Percentiles rank a stretch among this genome's conserved stretches.
Evolutionary conservation across 1,284 basidiomycete genomes (phyloP).

Genomic region (Limonomyces culmigenus): DNA sequence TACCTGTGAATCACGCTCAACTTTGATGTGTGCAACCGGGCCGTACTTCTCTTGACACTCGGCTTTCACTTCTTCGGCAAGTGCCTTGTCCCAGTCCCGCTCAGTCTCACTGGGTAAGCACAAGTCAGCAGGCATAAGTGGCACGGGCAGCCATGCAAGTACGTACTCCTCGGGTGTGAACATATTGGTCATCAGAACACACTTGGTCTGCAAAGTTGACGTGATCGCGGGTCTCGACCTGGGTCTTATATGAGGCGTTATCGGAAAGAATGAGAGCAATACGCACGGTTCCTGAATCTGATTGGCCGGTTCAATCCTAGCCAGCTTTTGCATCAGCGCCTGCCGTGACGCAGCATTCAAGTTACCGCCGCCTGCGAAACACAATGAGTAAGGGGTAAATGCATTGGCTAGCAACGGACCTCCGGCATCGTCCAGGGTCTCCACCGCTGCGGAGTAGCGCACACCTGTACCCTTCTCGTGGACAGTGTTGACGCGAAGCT

Average conservation of each 20-base stretch:
- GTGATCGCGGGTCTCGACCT: slow-evolving; percentile 57
- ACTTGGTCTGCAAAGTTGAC: slow-evolving; percentile 68
- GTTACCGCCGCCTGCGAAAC: slow-evolving; percentile 51
- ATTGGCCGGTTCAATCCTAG: slow-evolving; percentile 73
- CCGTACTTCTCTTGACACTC: slow-evolving; percentile 93
- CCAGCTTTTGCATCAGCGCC: slow-evolving; percentile 98
- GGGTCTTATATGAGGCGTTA: too few species aligned
- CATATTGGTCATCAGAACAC: slow-evolving; percentile 86
- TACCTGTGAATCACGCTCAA: slow-evolving; percentile 89
- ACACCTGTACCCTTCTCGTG: slow-evolving; percentile 76
- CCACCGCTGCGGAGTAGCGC: slow-evolving; percentile 54
- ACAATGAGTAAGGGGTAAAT: too few species aligned
- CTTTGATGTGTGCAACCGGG: slow-evolving; percentile 70
- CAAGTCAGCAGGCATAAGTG: neutral
- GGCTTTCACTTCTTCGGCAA: slow-evolving; percentile 88
- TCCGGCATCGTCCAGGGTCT: slow-evolving; percentile 71
- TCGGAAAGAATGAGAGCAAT: slow-evolving; percentile 6
- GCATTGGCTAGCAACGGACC: too few species aligned
- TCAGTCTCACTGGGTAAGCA: slow-evolving; percentile 69
- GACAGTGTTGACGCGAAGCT: slow-evolving; percentile 77
- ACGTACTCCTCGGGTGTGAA: slow-evolving; percentile 89
- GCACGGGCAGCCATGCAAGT: neutral
- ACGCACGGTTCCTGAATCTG: too few species aligned
- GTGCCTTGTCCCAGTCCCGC: slow-evolving; percentile 89
- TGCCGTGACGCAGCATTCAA: slow-evolving; percentile 91